Evolutionary conservation across 2,329 filamentous ascomycete species (phyloP), one percentile per base, ranked within the genome.

Genomic region (Ilyonectria sp.): DNA sequence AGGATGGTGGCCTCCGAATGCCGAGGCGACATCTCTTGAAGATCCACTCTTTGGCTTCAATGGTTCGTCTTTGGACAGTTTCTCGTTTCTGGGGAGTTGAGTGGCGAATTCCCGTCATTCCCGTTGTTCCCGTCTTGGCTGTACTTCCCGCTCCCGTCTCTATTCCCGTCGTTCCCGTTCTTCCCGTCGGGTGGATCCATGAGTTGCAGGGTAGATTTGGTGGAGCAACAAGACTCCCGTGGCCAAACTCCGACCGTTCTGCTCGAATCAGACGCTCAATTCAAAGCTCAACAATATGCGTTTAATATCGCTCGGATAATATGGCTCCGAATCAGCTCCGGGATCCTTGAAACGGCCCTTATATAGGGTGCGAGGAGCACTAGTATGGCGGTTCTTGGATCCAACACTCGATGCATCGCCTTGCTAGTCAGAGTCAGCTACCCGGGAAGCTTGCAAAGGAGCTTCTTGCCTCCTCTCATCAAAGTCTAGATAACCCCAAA

Each of bases 41-140:
- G 77, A 79, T 53, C 67, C 75, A 3, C 72, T 79, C 2, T 79
- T 79, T 55, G 78, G 78, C 1, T 78, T 79, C 43, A 78, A 79
- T 46, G 75, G 76, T 7, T 72, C 77, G 8, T 73, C 72, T 19
- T 70, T 76, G 19, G 77, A 77, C n/a, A 73, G 69, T 29, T 73
- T 74, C 37, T 63, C 77, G 5, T 70, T 53, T 26, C 47, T 40
- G 17, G 64, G 64, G 10, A 52, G 68, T n/a, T 70, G 52, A 15
- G 46, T 3, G 33, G 26, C 26, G 26, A 26, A 31, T 60, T 43
- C 47, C 50, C 37, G 17, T 13, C n/a, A 40, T 26, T 23, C 13
- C 31, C 37, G 46, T 11, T 62, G 10, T 52, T 46, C 52, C 56
- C 50, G 21, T 15, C 6, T 19, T n/a, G 4, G 6, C n/a, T n/a